Evolutionary conservation across 2,329 filamentous ascomycete genomes (phyloP).

Genomic region (Teratosphaeria epicoccoides): DNA sequence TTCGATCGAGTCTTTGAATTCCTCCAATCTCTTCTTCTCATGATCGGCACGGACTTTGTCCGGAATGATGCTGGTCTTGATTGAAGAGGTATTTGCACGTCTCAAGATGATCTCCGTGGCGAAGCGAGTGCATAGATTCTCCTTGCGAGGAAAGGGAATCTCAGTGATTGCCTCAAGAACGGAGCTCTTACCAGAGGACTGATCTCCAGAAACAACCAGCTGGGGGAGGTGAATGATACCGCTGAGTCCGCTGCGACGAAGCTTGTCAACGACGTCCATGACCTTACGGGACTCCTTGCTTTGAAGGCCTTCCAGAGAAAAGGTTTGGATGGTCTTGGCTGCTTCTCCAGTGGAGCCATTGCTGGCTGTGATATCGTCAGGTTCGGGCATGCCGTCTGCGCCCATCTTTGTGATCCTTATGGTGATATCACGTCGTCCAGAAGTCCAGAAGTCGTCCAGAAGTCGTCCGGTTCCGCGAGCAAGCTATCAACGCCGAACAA

Average conservation of each 20-base stretch:
- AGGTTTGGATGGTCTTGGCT: neutral
- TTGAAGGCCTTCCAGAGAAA: conserved; percentile 26
- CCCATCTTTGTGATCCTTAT: neutral
- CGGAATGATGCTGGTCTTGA: conserved; percentile 20
- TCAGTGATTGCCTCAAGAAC: conserved; percentile 54
- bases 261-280: conserved; percentile 43
- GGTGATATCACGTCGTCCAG: neutral
- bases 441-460: neutral
- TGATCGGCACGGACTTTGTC: conserved; percentile 13
- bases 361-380: neutral
- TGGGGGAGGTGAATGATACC: conserved; percentile 24
- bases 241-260: conserved; percentile 39
- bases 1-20: conserved; percentile 19
- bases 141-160: conserved; percentile 48
- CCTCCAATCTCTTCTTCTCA: conserved; percentile 25
- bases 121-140: conserved; percentile 49
- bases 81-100: conserved; percentile 17
- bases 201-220: conserved; percentile 48
- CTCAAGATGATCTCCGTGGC: conserved; percentile 50
- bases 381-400: neutral
- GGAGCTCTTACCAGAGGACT: conserved; percentile 54
- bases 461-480: neutral
- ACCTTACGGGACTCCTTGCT: conserved; percentile 36
- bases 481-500: neutral
- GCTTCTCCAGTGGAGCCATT: neutral